These are phyloP conservation scores for Leccinum ochraceum DNA, from an alignment of 768 basidiomycete species.

Conservation along the genomic window DNA sequence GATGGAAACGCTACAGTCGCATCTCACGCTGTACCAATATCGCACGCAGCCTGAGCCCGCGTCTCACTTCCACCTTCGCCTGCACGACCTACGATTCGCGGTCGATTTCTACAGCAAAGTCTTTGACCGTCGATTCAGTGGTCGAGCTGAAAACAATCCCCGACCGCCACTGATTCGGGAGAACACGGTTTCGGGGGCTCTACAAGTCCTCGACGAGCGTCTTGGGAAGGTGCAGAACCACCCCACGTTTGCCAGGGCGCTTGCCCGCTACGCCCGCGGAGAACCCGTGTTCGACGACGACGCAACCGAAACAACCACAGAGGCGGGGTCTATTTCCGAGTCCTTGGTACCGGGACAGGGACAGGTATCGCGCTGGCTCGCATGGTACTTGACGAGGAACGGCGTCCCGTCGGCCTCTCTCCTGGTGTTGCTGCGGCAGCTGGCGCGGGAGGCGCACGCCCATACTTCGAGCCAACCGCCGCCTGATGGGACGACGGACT, in stretches of 20 bases:
- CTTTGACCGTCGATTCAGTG: constrained; percentile 75
- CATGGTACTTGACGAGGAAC: constrained; percentile 73
- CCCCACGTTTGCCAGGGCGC: constrained; percentile 28
- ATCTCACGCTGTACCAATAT: constrained; percentile 70
- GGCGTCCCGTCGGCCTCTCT: constrained; percentile 70
- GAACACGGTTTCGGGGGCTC: constrained; percentile 65
- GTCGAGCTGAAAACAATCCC: constrained; percentile 61
- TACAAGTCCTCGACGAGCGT: constrained; percentile 57
- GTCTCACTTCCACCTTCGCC: constrained; percentile 62
- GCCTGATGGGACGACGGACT: constrained; percentile 51
- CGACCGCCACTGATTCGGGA: constrained; percentile 72
- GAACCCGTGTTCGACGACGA: constrained; percentile 38
- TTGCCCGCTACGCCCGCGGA: constrained; percentile 60
- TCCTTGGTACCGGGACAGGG: constrained; percentile 4
- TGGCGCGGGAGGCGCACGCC: constrained; percentile 62
- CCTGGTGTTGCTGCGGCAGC: constrained; percentile 58
- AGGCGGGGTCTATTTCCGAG: constrained; percentile 10
- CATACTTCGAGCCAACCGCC: constrained; percentile 52
- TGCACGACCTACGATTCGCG: constrained; percentile 75
- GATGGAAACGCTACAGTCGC: constrained; percentile 71
- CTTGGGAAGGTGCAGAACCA: constrained; percentile 45
- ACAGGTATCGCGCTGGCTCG: constrained; percentile 43
- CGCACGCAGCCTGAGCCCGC: constrained; percentile 60
- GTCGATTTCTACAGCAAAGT: constrained; percentile 77
- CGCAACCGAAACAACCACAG: constrained; percentile 7